These are phyloP conservation scores for Colletotrichum cordylinicola DNA, from an alignment of 2,329 filamentous ascomycete species.

Conservation along the genomic window DNA sequence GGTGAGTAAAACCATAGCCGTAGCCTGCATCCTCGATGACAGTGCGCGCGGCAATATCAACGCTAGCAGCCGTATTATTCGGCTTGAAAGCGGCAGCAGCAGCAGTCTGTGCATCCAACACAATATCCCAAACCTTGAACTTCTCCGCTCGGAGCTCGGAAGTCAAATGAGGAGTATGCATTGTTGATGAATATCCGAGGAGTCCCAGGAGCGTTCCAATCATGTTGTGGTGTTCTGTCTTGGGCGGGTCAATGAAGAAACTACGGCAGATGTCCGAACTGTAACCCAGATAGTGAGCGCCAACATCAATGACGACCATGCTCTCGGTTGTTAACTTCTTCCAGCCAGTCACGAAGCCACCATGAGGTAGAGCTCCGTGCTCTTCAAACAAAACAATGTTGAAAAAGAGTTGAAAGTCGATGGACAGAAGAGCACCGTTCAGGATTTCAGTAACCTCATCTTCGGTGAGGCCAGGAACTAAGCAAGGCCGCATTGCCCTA, in stretches of 20 bases:
- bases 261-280: constrained; percentile 69
- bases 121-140: constrained; percentile 62
- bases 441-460: constrained; percentile 61
- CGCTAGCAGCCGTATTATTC: constrained; percentile 60
- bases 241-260: constrained; percentile 55
- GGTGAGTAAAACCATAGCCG: constrained; percentile 64
- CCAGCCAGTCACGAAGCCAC: constrained; percentile 55
- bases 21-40: constrained; percentile 66
- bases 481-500: constrained; percentile 59
- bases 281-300: constrained; percentile 66
- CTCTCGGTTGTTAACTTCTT: constrained; percentile 58
- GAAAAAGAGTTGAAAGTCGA: constrained; percentile 64
- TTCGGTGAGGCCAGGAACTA: constrained; percentile 63
- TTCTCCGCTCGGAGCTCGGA: constrained; percentile 49
- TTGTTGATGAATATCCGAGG: background rate
- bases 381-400: constrained; percentile 69
- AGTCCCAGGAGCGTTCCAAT: background rate
- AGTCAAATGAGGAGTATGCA: background rate
- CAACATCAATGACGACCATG: constrained; percentile 69
- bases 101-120: constrained; percentile 66
- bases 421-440: constrained; percentile 58
- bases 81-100: constrained; percentile 55
- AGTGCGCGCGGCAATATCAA: constrained; percentile 64
- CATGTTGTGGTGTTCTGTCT: background rate
- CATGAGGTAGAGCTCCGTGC: constrained; percentile 58